Evolutionary conservation across 2,329 filamentous ascomycete species (phyloP), one percentile per base, ranked within the genome.

Genomic region (Leptographium radiaticola): DNA sequence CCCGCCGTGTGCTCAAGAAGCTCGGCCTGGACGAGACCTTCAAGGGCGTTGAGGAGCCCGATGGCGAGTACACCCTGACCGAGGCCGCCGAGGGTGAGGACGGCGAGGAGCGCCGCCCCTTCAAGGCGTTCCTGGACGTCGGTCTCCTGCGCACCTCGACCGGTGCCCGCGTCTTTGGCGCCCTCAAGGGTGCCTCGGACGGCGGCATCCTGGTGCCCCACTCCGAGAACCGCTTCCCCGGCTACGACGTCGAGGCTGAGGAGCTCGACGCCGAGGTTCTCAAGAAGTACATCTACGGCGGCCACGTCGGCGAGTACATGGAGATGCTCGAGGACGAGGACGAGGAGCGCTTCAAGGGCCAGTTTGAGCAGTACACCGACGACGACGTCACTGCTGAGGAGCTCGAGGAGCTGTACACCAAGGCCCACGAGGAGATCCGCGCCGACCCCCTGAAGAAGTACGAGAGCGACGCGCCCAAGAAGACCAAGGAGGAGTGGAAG

Each of bases 301-400:
- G 93, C 59, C 93, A 98, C 83, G 88, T 98, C 62, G 90, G 91
- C 65, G 93, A 98, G 84, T 98, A 98, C 85, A 98, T 98, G 93
- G 93, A 98, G 86, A 93, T 86, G 57, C 87, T 98, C 62, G 93
- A 93, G 75, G 93, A 98, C 68, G 93, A 98, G 71, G 93, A 98
- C 70, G 93, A 98, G 87, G 93, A 98, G 84, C 90, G 93, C 71
- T 98, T 89, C 88, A 91, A 91, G 82, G 84, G 82, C 66, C 93
- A 98, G 81, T 98, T 98, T 86, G 79, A 84, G 73, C 86, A 93
- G 76, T 98, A 98, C 83, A 86, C 95, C 64, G 91, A 98, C 62
- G 89, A 95, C 70, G 93, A 95, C 66, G 74, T 98, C 62, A 91
- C 97, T 79, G 90, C 93, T 61, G 93, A 96, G 67, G 89, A 87